phyloP scores from a whole-genome alignment of 176 grass and related monocot genomes.

The Leersia perrieri region DNA sequence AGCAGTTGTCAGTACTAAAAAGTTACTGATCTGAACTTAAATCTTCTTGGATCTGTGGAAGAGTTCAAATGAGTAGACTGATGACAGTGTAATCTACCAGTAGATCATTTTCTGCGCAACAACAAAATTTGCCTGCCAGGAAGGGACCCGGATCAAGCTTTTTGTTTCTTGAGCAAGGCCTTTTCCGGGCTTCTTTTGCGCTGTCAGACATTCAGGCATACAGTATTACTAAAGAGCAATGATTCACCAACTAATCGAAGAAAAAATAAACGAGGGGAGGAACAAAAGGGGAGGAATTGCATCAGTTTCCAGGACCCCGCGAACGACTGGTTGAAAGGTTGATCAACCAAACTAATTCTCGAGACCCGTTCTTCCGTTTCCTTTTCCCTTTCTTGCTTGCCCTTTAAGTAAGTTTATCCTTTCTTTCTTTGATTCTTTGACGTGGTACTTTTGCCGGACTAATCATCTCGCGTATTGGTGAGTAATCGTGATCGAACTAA shows the following conservation, averaged over 20 bases:
- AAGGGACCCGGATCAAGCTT: background rate
- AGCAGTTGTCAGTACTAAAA: background rate
- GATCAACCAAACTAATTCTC: background rate
- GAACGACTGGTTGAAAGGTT: background rate
- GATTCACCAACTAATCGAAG: background rate
- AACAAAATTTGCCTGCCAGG: background rate
- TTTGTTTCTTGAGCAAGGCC: background rate
- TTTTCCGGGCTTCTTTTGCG: background rate
- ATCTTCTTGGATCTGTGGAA: background rate
- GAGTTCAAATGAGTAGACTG: background rate
- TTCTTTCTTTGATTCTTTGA: background rate
- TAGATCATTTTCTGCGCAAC: background rate
- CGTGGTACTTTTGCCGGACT: background rate
- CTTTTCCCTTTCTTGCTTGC: constrained; percentile 14
- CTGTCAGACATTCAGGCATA: background rate
- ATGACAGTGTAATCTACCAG: background rate
- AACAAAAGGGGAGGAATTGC: background rate
- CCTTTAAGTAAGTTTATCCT: background rate
- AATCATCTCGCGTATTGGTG: background rate
- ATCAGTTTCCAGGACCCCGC: background rate
- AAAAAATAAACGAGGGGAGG: background rate
- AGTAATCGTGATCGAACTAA: background rate
- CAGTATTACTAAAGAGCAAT: constrained; percentile 1
- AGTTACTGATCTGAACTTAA: background rate
- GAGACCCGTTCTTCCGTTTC: background rate